Base-by-base conservation (phyloP, 352 stramenopile species). In the Pythium sukuiense region DNA sequence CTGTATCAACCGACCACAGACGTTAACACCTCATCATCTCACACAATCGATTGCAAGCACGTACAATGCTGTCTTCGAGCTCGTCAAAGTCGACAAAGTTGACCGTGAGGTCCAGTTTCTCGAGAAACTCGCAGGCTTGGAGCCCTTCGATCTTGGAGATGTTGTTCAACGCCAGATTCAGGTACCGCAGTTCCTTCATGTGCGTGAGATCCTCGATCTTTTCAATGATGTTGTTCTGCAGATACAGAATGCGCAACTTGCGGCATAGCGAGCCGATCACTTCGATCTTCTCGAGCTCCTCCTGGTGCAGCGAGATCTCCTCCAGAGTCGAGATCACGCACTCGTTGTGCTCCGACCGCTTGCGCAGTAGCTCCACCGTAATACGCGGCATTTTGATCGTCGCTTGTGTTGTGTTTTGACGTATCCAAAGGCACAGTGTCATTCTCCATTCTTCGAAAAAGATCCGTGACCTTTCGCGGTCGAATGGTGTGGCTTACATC, bases 181-280 rank as follows among this genome's bases (percentile, higher is more conserved):
- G 80, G 78, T 99, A 99, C 63, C 96, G 83, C 16, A 99, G 78
- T 61, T 95, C 80, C 67, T 97, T 98, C 69, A 98, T 85, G 65
- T 97, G 90, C 71, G 90, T 87, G 55, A 98, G 73, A 69, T 98
- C 91, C 63, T 97, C 81, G 41, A 98, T 97, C 48, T 88, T 87
- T 12, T 88, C 73, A 65, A 99, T 98, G 67, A 98, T 97, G 76
- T 98, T 99, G 81, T 99, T 98, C 68, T 98, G 94, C 39, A 99
- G 79, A 63, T 98, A 96, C 18, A 99, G 66, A 53, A 99, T 99
- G 59, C 94, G 96, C 20, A 99, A 70, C 59, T 94, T 91, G 33
- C 90, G 81, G 60, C 95, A 99, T 18, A 88, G 85, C 59, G 77
- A 82, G 41, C 92, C 92, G 49, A 99, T 87, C 9, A 97, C 76